Base-by-base conservation (phyloP, 1,139 yeast genomes). In the Candida neerlandica region DNA sequence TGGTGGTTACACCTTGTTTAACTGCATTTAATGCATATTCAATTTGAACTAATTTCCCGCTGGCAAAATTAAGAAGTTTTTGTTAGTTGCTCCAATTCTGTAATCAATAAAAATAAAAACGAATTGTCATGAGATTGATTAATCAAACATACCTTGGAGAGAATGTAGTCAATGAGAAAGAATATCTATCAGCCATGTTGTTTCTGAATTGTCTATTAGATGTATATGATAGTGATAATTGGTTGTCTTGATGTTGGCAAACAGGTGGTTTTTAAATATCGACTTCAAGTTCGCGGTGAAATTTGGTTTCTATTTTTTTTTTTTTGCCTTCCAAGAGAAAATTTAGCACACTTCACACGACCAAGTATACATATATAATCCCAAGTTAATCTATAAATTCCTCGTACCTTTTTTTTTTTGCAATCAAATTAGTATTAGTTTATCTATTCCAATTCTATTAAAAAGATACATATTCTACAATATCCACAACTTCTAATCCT, bases 21-120 rank as follows among this genome's bases (percentile, higher is more conserved):
- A 94, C 99, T 1, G 97, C 98, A 60, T 94, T 94, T 60, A 95
- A 79, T 15, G 99, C 99, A 69, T 95, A 94, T 70, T 95, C 99
- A 62, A 95, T 95, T 74, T 95, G 99, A 43, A 94, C 97, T 58
- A 95, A 82, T 74, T 95, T 95, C 61, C 99, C 99, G 71, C 96
- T 86, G 64, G 51, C 1, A 14, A 15, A 14, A 15, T n/a, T 5
- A 16, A 33, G 40, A 29, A 39, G 41, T 21, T 14, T 30, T 40
- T 32, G 50, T 50, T 50, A 47, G 53, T 47, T 16, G n/a, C 11
- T 15, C 19, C 11, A 40, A 21, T 21, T 11, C 2, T 39, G n/a
- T n/a, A n/a, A n/a, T n/a, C n/a, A n/a, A n/a, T 12, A 21, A 26
- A 7, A 21, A 21, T 2, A 1, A 12, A 2, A 1, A 44, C 11